Conservation (phyloP, 257 asterid species). For the Petunia secreta region DNA sequence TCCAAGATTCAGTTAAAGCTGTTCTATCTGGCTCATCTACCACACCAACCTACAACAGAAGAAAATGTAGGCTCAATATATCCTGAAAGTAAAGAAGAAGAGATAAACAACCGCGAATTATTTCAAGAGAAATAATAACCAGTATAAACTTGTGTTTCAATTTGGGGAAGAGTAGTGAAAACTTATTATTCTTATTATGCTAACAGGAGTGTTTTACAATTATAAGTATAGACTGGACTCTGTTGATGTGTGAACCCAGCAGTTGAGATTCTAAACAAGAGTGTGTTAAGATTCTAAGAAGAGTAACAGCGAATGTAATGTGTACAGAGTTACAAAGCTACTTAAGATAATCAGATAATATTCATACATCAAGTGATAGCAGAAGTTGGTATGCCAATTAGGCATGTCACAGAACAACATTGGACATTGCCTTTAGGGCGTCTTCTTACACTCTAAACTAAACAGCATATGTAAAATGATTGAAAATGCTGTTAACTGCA, state of each 20-base stretch:
- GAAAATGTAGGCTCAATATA: not conserved
- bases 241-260: not conserved
- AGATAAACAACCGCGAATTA: not conserved
- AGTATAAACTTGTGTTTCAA: not conserved
- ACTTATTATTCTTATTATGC: conserved; percentile 1
- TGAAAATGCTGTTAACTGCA: too few relatives aligned
- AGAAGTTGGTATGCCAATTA: too few relatives aligned
- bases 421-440: too few relatives aligned
- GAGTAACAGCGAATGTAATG: not conserved
- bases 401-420: too few relatives aligned
- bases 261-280: conserved; percentile 1
- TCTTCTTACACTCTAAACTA: too few relatives aligned
- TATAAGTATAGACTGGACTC: not conserved
- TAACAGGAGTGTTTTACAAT: not conserved
- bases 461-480: too few relatives aligned
- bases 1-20: conserved; percentile 83
- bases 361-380: not conserved
- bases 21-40: conserved; percentile 72
- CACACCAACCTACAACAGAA: conserved; percentile 57
- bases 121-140: not conserved
- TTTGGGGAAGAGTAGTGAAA: not conserved
- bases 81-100: not conserved
- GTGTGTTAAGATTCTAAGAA: too few relatives aligned
- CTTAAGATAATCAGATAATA: not conserved
- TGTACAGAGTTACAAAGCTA: not conserved